These are phyloP conservation scores for Pyrenopolyporus hunteri DNA, from an alignment of 495 filamentous ascomycete species.

Conservation along the genomic window DNA sequence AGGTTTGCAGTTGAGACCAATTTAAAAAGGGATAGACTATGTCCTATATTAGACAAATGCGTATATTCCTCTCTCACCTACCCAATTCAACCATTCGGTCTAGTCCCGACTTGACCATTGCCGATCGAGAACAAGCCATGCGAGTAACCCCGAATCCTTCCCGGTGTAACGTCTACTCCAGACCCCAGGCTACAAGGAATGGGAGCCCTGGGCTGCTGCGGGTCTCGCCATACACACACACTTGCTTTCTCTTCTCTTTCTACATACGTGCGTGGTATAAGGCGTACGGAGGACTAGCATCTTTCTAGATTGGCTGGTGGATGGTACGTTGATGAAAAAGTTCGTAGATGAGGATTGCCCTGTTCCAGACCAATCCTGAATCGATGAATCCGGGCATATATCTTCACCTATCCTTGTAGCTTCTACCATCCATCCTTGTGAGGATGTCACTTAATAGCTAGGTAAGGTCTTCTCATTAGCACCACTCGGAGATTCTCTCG, in stretches of 20 bases:
- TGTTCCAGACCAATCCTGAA: conserved; percentile 9
- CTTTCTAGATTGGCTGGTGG: background rate
- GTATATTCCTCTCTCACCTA: background rate
- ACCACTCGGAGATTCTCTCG: conserved; percentile 4
- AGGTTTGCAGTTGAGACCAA: background rate
- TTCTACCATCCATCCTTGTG: background rate
- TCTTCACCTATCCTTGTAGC: conserved; percentile 15
- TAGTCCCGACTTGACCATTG: background rate
- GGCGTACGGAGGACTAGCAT: no score
- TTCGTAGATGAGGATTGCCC: conserved; percentile 10
- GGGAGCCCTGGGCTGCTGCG: background rate
- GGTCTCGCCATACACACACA: background rate
- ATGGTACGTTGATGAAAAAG: background rate
- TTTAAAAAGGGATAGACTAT: background rate
- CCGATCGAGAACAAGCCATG: conserved; percentile 11
- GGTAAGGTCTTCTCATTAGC: conserved; percentile 16
- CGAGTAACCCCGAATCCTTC: conserved; percentile 20
- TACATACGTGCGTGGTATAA: no score
- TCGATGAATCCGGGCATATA: conserved; percentile 12
- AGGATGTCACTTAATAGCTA: conserved; percentile 7
- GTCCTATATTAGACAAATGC: background rate
- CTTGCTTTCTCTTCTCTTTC: no score
- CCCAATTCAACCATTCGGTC: background rate
- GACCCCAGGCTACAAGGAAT: conserved; percentile 7
- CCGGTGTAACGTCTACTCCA: conserved; percentile 17